Evolutionary conservation across 257 asterid genomes (phyloP).

Genomic region (Plantago major): DNA sequence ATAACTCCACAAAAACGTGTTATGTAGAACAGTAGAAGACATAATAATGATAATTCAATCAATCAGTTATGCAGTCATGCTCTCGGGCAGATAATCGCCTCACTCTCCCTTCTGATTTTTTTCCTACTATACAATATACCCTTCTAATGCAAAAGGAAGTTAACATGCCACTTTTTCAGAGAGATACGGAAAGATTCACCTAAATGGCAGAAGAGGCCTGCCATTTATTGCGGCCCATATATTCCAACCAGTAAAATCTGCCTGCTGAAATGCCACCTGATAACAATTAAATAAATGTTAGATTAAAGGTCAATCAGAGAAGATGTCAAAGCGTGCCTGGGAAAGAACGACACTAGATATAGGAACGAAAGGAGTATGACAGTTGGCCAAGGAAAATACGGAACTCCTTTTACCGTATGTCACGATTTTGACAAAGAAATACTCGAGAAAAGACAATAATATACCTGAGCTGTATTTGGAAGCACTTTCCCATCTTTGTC

Average conservation of each 20-base stretch:
- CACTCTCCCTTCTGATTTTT: too few relatives aligned
- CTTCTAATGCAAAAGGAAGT: not conserved
- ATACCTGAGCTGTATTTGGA: slow-evolving; percentile 95
- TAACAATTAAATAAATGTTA: slow-evolving; percentile 18
- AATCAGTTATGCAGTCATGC: not conserved
- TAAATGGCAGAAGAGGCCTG: slow-evolving; percentile 84
- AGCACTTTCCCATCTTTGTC: slow-evolving; percentile 76
- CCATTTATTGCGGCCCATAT: slow-evolving; percentile 96
- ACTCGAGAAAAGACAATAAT: slow-evolving; percentile 13
- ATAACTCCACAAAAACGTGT: not conserved
- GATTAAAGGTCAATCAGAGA: slow-evolving; percentile 14
- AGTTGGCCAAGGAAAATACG: slow-evolving; percentile 1
- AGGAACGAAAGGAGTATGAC: not conserved
- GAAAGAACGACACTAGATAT: not conserved
- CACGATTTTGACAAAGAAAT: slow-evolving; percentile 3
- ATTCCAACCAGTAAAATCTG: slow-evolving; percentile 98
- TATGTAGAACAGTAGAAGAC: too few relatives aligned
- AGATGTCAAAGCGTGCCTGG: not conserved
- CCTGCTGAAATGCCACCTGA: slow-evolving; percentile 97
- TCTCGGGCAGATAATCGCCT: not conserved
- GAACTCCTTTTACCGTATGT: not conserved
- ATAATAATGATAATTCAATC: not conserved
- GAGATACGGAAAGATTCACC: slow-evolving; percentile 32
- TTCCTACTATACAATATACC: too few relatives aligned
- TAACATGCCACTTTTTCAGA: too few relatives aligned